Percentiles rank a stretch among this genome's conserved stretches.
Conservation (phyloP, 1,139 yeast genomes). For the Yamadazyma oceani region DNA sequence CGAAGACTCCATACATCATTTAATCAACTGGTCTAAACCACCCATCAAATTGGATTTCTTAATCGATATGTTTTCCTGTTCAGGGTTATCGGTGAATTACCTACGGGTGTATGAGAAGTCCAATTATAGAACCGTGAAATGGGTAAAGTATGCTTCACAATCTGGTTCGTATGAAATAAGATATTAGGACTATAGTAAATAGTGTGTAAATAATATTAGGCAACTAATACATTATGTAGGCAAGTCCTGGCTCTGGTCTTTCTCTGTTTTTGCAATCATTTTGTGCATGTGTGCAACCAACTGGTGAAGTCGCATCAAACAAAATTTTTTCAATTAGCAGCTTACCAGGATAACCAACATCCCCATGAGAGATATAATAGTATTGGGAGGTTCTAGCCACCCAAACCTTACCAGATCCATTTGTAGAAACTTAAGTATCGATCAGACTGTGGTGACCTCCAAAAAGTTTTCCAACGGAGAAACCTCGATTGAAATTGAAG, state of each 20-base stretch:
- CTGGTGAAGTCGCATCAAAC: no score
- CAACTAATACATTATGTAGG: no score
- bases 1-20: conserved; percentile 14
- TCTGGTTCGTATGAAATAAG: conserved; percentile 83
- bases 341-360: no score
- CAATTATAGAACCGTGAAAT: conserved; percentile 74
- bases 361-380: conserved; percentile 72
- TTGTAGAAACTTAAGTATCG: conserved; percentile 62
- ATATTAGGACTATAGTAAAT: conserved; percentile 46
- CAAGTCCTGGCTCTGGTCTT: no score
- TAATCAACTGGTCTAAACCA: conserved; percentile 62
- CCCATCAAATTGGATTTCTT: conserved; percentile 73
- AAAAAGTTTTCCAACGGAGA: conserved; percentile 80
- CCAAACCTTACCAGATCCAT: conserved; percentile 62
- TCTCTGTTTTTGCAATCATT: background rate
- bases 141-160: conserved; percentile 77
- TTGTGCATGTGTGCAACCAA: background rate
- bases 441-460: conserved; percentile 56
- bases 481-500: conserved; percentile 78
- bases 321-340: no score
- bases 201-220: no score
- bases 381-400: conserved; percentile 76
- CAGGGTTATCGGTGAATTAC: conserved; percentile 75
- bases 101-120: conserved; percentile 66
- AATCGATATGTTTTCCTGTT: conserved; percentile 74